Evolutionary conservation across 2,329 filamentous ascomycete genomes (phyloP).

Genomic region (Colletotrichum sp.): DNA sequence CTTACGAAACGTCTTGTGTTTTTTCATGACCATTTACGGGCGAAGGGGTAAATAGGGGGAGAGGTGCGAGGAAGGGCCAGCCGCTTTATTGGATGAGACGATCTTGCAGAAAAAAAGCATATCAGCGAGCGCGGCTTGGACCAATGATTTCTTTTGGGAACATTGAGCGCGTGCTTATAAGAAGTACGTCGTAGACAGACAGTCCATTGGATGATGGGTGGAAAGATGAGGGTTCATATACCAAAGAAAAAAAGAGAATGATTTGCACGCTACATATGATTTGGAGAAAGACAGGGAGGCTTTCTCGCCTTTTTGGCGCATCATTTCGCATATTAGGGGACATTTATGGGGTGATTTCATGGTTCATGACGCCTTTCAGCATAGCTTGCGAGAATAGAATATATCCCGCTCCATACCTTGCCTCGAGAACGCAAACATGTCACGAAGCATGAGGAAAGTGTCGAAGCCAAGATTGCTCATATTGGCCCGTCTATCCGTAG

Average conservation of each 20-base stretch:
- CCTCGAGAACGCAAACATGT: neutral
- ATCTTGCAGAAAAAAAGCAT: neutral
- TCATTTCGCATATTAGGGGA: neutral
- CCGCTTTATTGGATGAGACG: neutral
- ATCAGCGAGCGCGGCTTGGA: neutral
- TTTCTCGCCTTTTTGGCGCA: neutral
- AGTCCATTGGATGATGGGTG: neutral
- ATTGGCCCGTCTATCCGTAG: conserved; percentile 31
- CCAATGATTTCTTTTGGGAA: neutral
- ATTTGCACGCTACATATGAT: neutral
- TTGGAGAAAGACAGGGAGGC: neutral
- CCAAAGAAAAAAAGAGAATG: neutral
- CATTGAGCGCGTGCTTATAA: neutral
- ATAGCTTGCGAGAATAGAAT: conserved; percentile 14
- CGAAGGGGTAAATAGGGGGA: neutral
- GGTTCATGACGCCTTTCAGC: neutral
- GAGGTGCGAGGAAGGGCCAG: neutral
- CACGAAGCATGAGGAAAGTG: neutral
- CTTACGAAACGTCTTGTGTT: conserved; percentile 10
- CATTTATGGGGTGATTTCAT: neutral
- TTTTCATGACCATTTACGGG: neutral
- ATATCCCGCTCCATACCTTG: neutral
- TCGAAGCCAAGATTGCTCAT: conserved; percentile 16
- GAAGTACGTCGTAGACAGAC: neutral
- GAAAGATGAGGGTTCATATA: neutral